These are phyloP conservation scores for Pezizomycotina sp. DNA, from an alignment of 2,329 filamentous ascomycete species.

Conservation along the genomic window DNA sequence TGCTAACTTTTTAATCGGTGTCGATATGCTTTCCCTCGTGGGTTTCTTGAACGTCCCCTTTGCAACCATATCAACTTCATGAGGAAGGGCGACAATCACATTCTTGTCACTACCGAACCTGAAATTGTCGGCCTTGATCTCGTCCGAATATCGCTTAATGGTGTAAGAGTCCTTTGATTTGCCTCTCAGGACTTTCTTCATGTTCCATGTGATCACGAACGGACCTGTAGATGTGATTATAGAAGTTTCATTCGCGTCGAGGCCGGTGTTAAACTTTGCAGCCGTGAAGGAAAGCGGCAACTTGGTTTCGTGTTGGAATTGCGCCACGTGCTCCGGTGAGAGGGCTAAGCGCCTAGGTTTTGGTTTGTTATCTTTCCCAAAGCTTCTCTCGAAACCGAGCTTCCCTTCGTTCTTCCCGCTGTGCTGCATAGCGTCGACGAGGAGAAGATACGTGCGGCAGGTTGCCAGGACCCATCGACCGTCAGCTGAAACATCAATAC, in stretches of 20 bases:
- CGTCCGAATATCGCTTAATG: slow-evolving; percentile 89
- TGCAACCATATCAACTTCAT: slow-evolving; percentile 95
- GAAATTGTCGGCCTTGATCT: slow-evolving; percentile 97
- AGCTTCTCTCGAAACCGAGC: slow-evolving; percentile 89
- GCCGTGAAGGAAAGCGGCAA: slow-evolving; percentile 73
- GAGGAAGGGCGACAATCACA: slow-evolving; percentile 88
- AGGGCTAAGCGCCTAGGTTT: slow-evolving; percentile 79
- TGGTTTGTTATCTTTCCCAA: slow-evolving; percentile 82
- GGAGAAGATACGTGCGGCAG: slow-evolving; percentile 80
- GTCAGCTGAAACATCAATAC: slow-evolving; percentile 86
- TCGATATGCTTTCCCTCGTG: slow-evolving; percentile 80
- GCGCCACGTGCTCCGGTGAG: slow-evolving; percentile 80
- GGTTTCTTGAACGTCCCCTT: slow-evolving; percentile 71
- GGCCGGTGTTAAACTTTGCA: slow-evolving; percentile 83
- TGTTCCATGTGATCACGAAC: slow-evolving; percentile 89
- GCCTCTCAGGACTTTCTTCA: slow-evolving; percentile 73
- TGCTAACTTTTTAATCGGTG: slow-evolving; percentile 31
- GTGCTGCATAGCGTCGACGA: slow-evolving; percentile 82
- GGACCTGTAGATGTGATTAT: slow-evolving; percentile 95
- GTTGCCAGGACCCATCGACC: slow-evolving; percentile 92
- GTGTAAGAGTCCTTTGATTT: slow-evolving; percentile 67
- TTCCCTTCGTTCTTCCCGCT: slow-evolving; percentile 92
- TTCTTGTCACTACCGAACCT: slow-evolving; percentile 95
- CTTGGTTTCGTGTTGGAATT: slow-evolving; percentile 93
- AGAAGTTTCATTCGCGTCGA: slow-evolving; percentile 66